Percentiles rank a stretch among this genome's conserved stretches.
Evolutionary conservation across 2,329 filamentous ascomycete species (phyloP).

Genomic region (Arthroderma uncinatum): DNA sequence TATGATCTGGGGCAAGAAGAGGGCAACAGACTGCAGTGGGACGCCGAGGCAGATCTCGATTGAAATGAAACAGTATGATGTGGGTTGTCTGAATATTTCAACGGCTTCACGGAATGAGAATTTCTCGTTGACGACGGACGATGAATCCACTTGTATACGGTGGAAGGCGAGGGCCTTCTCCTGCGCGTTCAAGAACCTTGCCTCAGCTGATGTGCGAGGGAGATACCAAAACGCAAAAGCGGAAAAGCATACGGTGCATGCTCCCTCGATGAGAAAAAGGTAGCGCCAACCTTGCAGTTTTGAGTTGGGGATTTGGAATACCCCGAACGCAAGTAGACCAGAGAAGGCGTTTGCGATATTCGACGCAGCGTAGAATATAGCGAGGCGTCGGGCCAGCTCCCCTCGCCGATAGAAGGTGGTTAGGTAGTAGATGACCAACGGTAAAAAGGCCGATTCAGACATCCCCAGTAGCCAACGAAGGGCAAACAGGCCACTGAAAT

Average conservation of each 20-base stretch:
- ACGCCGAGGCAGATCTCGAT: constrained; percentile 52
- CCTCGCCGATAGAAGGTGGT: constrained; percentile 59
- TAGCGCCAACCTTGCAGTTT: constrained; percentile 42
- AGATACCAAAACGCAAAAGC: constrained; percentile 59
- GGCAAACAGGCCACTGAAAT: constrained; percentile 56
- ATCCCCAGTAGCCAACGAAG: constrained; percentile 60
- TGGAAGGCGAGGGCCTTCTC: constrained; percentile 59
- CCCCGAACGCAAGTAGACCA: constrained; percentile 48
- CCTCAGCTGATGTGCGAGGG: constrained; percentile 52
- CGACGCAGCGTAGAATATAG: constrained; percentile 64
- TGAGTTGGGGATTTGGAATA: constrained; percentile 47
- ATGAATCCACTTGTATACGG: constrained; percentile 66
- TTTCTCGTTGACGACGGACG: constrained; percentile 49
- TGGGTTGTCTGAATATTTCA: constrained; percentile 44
- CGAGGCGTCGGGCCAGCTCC: constrained; percentile 58
- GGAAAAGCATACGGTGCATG: constrained; percentile 49
- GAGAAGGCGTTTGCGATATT: constrained; percentile 61
- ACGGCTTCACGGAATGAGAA: constrained; percentile 44
- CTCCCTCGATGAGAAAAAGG: constrained; percentile 47
- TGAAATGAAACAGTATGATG: constrained; percentile 43
- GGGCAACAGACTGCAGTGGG: constrained; percentile 45
- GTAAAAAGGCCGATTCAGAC: constrained; percentile 58
- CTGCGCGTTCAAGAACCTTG: constrained; percentile 52
- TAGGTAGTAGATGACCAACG: constrained; percentile 54
- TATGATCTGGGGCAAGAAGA: constrained; percentile 51